These are phyloP conservation scores for Blumeria graminis DNA, from an alignment of 2,329 filamentous ascomycete species.

Conservation along the genomic window DNA sequence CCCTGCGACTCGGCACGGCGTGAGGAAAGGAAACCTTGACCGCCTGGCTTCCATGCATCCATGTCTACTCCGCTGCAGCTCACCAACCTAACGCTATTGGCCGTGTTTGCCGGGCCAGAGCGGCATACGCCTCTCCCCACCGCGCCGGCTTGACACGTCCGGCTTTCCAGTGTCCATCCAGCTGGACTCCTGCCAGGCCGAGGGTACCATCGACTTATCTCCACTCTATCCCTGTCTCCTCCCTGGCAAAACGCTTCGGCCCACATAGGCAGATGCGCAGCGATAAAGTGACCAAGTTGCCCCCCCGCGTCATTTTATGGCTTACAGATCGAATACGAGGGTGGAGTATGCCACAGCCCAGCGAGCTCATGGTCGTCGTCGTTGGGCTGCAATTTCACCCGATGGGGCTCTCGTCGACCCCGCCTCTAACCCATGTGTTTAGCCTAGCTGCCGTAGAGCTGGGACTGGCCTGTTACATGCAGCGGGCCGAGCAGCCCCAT, in stretches of 20 bases:
- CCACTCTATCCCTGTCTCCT: constrained; percentile 1
- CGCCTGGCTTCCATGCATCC: not conserved
- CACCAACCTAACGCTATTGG: no score
- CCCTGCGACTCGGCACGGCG: constrained; percentile 6
- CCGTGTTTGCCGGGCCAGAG: no score
- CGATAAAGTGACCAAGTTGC: no score
- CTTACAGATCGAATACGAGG: no score
- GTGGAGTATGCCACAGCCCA: no score
- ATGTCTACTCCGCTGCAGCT: not conserved
- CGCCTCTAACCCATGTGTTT: not conserved
- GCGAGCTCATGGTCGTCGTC: not conserved
- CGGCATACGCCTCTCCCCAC: no score
- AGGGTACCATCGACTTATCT: not conserved
- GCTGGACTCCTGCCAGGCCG: constrained; percentile 6
- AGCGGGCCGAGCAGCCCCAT: constrained; percentile 11
- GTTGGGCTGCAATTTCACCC: not conserved
- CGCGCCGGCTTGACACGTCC: not conserved
- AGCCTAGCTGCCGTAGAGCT: not conserved
- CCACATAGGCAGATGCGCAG: no score
- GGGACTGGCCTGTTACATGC: constrained; percentile 7
- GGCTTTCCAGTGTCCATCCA: constrained; percentile 7
- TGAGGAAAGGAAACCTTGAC: not conserved
- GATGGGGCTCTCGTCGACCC: not conserved
- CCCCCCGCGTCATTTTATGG: no score
- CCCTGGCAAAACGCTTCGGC: not conserved